Base-by-base conservation (phyloP, 257 asterid genomes). In the Knoxia roxburghii region DNA sequence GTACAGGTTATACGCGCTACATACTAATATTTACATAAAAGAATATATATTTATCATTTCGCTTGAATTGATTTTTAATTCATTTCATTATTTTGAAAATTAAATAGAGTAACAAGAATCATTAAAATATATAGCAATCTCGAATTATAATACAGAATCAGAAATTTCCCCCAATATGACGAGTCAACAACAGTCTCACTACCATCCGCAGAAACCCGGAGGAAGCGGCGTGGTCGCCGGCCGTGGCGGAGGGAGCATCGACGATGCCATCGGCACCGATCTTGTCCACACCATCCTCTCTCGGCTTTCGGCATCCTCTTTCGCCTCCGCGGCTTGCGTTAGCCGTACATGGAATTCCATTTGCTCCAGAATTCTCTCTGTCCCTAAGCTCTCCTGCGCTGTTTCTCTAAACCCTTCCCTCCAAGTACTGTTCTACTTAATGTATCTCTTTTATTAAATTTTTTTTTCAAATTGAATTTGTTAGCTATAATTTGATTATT, bases 301-400 rank as follows among this genome's bases (percentile, higher is more conserved):
- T 55, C 85, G 89, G 59, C 81, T 92, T 54, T 95, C 96, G 27
- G 98, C 96, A 7, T 6, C 45, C 21, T 69, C 86, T 20, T 91
- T 85, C 68, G 90, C 95, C 24, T 73, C 83, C 61, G 96, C 95
- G 15, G 87, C 95, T 4, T 91, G 96, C 70, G 96, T 89, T 58
- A 80, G 76, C 87, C 92, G 85, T 72, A 80, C 82, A 17, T 91
- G 98, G 96, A 89, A 75, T 73, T 72, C 81, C 54, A 54, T 84
- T 63, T 83, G 87, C 88, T 68, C 72, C 10, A 80, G 84, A 15
- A 68, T 89, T 72, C 87, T 92, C 57, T 82, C 93, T 56, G 61
- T 63, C 20, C 96, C 96, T 2, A 87, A 83, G 24, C 84, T 91
- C 68, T 63, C 85, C 45, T 89, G 89, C 33, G 95, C 95, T 39